phyloP scores from a whole-genome alignment of 495 filamentous ascomycete species.

The Pyrenula massariospora region DNA sequence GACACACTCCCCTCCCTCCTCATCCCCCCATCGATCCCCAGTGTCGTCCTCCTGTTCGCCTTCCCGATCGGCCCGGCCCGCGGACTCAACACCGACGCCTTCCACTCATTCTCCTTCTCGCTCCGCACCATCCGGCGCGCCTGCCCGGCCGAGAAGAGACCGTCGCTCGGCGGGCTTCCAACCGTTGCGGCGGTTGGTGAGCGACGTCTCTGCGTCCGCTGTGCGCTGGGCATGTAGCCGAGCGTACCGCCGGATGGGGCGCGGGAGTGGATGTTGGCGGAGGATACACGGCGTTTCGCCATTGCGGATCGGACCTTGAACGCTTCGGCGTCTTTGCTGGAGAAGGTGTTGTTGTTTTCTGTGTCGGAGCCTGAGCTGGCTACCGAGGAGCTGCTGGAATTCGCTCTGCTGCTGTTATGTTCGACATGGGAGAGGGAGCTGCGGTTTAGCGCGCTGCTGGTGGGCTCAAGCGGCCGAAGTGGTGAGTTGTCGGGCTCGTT shows the following conservation, averaged over 20 bases:
- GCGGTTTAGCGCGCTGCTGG: constrained; percentile 41
- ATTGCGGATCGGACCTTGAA: constrained; percentile 52
- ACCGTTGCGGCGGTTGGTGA: constrained; percentile 46
- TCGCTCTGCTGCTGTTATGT: constrained; percentile 36
- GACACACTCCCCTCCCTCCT: not conserved
- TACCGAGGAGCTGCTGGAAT: constrained; percentile 25
- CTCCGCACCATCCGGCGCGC: constrained; percentile 60
- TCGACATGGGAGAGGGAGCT: constrained; percentile 34
- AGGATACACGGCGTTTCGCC: constrained; percentile 37
- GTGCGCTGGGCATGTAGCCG: constrained; percentile 16
- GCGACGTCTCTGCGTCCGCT: constrained; percentile 44
- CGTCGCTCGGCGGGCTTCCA: constrained; percentile 43
- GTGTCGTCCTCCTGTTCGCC: constrained; percentile 3
- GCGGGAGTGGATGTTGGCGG: constrained; percentile 8
- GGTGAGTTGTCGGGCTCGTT: constrained; percentile 45
- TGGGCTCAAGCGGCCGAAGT: constrained; percentile 51
- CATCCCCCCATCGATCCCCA: not conserved
- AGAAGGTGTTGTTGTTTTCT: constrained; percentile 24
- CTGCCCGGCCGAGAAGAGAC: constrained; percentile 57
- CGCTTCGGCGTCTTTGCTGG: constrained; percentile 39
- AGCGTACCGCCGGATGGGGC: constrained; percentile 25
- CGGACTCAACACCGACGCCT: constrained; percentile 51
- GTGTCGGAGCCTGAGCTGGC: constrained; percentile 21
- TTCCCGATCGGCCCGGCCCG: constrained; percentile 57
- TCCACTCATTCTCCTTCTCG: constrained; percentile 45